Percentiles rank a stretch among this genome's conserved stretches.
Evolutionary conservation across 305 asterid species (phyloP).

Genomic region (Plantago rigida): DNA sequence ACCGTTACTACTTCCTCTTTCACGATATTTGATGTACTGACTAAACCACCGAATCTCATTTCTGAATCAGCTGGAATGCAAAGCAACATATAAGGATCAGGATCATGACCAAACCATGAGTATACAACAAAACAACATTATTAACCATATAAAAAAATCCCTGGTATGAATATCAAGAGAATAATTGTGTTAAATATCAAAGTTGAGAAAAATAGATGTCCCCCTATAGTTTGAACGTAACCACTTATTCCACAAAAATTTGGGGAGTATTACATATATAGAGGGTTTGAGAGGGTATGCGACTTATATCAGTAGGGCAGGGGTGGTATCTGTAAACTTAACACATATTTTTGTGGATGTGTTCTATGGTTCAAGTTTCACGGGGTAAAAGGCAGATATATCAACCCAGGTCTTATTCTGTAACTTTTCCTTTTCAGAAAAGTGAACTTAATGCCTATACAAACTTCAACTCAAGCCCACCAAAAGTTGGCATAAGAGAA

Average conservation of each 20-base stretch:
- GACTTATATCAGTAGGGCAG: too few relatives aligned
- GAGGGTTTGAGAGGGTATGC: too few relatives aligned
- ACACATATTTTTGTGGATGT: too few relatives aligned
- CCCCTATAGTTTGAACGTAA: neutral
- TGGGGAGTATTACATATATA: too few relatives aligned
- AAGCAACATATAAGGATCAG: constrained; percentile 22
- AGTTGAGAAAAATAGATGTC: neutral
- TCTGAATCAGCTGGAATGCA: constrained; percentile 48
- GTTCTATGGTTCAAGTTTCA: too few relatives aligned
- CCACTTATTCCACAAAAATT: too few relatives aligned
- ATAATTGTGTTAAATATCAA: neutral
- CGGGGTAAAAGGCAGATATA: too few relatives aligned
- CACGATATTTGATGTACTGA: constrained; percentile 76
- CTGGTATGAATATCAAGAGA: neutral
- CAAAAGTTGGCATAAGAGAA: neutral
- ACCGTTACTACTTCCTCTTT: constrained; percentile 54
- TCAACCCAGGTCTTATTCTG: too few relatives aligned
- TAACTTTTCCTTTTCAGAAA: neutral
- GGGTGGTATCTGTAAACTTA: too few relatives aligned
- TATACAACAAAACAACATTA: neutral
- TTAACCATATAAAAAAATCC: neutral
- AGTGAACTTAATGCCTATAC: neutral
- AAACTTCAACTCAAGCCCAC: neutral
- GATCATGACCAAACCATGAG: neutral
- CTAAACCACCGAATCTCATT: constrained; percentile 76